These are phyloP conservation scores for Articulospora tetracladia DNA, from an alignment of 495 filamentous ascomycete species.

Conservation along the genomic window DNA sequence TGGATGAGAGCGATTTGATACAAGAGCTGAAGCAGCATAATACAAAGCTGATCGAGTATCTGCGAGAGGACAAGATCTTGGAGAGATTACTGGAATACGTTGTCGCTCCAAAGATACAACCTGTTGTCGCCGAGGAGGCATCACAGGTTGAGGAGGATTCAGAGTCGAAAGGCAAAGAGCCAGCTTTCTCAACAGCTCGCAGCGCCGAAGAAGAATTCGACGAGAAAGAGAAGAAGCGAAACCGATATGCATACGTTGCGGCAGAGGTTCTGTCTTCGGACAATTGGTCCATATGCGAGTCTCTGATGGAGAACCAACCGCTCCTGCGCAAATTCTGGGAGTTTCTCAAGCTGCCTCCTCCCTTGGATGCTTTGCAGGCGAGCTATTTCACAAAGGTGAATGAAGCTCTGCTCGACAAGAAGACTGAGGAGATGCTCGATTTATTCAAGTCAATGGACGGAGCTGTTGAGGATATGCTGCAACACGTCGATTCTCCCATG, in stretches of 20 bases:
- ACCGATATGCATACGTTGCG: constrained; percentile 87
- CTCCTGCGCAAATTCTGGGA: constrained; percentile 84
- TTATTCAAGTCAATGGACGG: constrained; percentile 79
- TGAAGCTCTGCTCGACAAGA: constrained; percentile 92
- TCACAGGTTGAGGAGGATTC: constrained; percentile 43
- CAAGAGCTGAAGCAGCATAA: constrained; percentile 98
- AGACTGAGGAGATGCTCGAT: constrained; percentile 93
- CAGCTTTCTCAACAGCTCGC: constrained; percentile 43
- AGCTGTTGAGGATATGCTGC: constrained; percentile 78
- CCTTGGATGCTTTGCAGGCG: constrained; percentile 87
- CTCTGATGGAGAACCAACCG: constrained; percentile 77
- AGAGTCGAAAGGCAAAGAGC: constrained; percentile 42
- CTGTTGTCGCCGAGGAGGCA: constrained; percentile 50
- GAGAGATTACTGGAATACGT: constrained; percentile 89
- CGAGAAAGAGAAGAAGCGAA: constrained; percentile 77
- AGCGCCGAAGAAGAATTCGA: constrained; percentile 58
- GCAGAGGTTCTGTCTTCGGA: constrained; percentile 94
- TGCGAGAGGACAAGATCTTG: constrained; percentile 83
- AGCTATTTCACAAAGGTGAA: constrained; percentile 99
- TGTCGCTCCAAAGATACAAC: constrained; percentile 64
- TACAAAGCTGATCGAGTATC: constrained; percentile 93
- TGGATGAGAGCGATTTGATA: constrained; percentile 93
- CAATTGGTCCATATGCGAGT: constrained; percentile 92
- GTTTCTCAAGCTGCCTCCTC: constrained; percentile 73
- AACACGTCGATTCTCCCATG: constrained; percentile 96